phyloP scores from a whole-genome alignment of 2,329 filamentous ascomycete species.

The Monosporascus ibericus region DNA sequence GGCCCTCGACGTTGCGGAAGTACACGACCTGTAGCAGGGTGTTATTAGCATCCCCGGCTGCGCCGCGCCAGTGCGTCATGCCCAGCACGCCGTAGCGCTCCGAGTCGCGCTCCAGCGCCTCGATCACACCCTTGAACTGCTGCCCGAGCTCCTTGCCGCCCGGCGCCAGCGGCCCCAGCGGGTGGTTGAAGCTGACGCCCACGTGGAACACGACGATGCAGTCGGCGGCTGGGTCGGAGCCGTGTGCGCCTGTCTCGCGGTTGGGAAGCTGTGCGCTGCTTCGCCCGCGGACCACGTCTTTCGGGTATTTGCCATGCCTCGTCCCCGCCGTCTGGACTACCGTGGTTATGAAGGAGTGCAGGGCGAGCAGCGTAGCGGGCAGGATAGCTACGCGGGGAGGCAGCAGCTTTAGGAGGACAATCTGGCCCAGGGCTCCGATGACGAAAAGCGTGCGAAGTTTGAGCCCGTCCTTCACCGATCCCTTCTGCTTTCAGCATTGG shows the following conservation, averaged over 20 bases:
- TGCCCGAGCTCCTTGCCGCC: slow-evolving; percentile 32
- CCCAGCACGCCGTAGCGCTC: slow-evolving; percentile 43
- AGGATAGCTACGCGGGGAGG: slow-evolving; percentile 27
- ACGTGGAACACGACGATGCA: slow-evolving; percentile 38
- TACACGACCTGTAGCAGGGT: slow-evolving; percentile 39
- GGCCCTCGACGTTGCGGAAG: slow-evolving; percentile 41
- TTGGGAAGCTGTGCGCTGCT: slow-evolving; percentile 28
- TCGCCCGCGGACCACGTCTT: slow-evolving; percentile 26
- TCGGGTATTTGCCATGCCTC: slow-evolving; percentile 14
- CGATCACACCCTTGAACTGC: slow-evolving; percentile 33
- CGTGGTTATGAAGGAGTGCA: slow-evolving; percentile 26
- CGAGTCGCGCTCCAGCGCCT: slow-evolving; percentile 27
- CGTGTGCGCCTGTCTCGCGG: slow-evolving; percentile 17
- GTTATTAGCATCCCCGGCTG: slow-evolving; percentile 31
- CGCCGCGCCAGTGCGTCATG: slow-evolving; percentile 33
- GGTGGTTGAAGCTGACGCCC: slow-evolving; percentile 40
- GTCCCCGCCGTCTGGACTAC: slow-evolving; percentile 16
- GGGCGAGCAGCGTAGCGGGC: slow-evolving; percentile 26
- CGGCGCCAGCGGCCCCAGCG: slow-evolving; percentile 42
- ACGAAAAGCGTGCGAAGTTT: slow-evolving; percentile 26
- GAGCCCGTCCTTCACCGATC: slow-evolving; percentile 27
- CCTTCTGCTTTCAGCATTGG: neutral
- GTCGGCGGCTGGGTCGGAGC: slow-evolving; percentile 19
- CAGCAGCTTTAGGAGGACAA: slow-evolving; percentile 25
- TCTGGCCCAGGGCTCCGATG: slow-evolving; percentile 30